A percentile compares a stretch with the other conserved stretches of the same genome.
These are phyloP conservation scores for Elsinoe perseae DNA, from an alignment of 2,329 filamentous ascomycete species.

Conservation along the genomic window DNA sequence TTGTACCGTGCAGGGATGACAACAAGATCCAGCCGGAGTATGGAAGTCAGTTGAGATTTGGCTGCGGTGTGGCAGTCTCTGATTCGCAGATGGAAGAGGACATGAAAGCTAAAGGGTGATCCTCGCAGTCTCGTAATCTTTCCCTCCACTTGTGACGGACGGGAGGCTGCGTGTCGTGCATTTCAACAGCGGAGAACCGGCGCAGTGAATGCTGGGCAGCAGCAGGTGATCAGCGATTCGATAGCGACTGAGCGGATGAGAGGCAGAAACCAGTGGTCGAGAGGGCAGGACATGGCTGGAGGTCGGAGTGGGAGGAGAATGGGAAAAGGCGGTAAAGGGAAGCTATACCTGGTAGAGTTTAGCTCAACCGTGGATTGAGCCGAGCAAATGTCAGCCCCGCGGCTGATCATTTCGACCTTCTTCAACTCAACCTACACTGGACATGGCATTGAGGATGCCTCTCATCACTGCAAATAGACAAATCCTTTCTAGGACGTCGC, in stretches of 20 bases:
- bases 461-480: background rate
- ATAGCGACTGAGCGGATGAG: background rate
- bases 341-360: slow-evolving; percentile 1
- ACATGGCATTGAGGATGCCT: background rate
- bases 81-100: slow-evolving; percentile 6
- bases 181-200: slow-evolving; percentile 5
- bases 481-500: background rate
- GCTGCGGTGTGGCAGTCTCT: slow-evolving; percentile 9
- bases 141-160: slow-evolving; percentile 9
- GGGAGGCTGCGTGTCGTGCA: slow-evolving; percentile 14
- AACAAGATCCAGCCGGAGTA: slow-evolving; percentile 13
- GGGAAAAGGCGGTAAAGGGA: background rate
- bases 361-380: background rate
- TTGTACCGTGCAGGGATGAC: slow-evolving; percentile 9
- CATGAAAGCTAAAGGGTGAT: slow-evolving; percentile 13
- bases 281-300: slow-evolving; percentile 1
- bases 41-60: slow-evolving; percentile 13
- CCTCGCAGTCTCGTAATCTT: slow-evolving; percentile 9
- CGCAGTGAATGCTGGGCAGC: slow-evolving; percentile 3
- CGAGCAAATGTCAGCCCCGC: slow-evolving; percentile 1
- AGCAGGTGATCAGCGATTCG: slow-evolving; percentile 7
- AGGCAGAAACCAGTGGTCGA: slow-evolving; percentile 6
- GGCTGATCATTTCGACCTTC: background rate
- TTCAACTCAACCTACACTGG: background rate
- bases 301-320: slow-evolving; percentile 1